These are phyloP conservation scores for Schrenkiella parvula DNA, from an alignment of 345 rosid genomes.

Conservation along the genomic window DNA sequence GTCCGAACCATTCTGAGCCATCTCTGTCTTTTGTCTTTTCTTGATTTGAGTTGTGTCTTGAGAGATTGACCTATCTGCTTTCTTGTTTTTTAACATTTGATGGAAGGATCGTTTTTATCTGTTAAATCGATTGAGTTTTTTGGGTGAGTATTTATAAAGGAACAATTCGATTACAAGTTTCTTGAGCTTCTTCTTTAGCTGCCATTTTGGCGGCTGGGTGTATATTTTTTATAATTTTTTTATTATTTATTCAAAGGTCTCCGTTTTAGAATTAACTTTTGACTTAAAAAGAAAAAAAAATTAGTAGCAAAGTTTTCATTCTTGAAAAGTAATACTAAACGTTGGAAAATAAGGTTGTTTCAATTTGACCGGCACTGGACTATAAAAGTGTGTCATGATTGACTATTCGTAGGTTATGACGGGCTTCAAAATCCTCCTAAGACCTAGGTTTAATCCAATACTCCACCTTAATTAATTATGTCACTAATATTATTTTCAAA, in stretches of 20 bases:
- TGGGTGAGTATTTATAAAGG: slow-evolving; percentile 7
- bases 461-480: not conserved
- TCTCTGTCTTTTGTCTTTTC: slow-evolving; percentile 2
- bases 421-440: not conserved
- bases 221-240: not conserved
- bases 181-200: not conserved
- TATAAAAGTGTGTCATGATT: slow-evolving; percentile 8
- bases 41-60: slow-evolving; percentile 4
- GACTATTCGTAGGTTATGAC: slow-evolving; percentile 4
- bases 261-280: not conserved
- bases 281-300: not conserved
- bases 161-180: not conserved
- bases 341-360: slow-evolving; percentile 8
- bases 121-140: not conserved
- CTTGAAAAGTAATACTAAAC: not conserved
- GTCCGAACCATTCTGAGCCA: slow-evolving; percentile 15
- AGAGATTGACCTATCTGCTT: slow-evolving; percentile 6
- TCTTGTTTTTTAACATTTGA: slow-evolving; percentile 11
- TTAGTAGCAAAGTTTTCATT: not conserved
- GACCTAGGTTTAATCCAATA: not conserved
- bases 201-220: not conserved
- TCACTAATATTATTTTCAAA: not conserved
- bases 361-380: slow-evolving; percentile 13
- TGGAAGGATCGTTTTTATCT: not conserved
- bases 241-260: not conserved